Evolutionary conservation across 2,329 filamentous ascomycete species (phyloP), one percentile per base, ranked within the genome.

Genomic region (Hypoxylon sp.): DNA sequence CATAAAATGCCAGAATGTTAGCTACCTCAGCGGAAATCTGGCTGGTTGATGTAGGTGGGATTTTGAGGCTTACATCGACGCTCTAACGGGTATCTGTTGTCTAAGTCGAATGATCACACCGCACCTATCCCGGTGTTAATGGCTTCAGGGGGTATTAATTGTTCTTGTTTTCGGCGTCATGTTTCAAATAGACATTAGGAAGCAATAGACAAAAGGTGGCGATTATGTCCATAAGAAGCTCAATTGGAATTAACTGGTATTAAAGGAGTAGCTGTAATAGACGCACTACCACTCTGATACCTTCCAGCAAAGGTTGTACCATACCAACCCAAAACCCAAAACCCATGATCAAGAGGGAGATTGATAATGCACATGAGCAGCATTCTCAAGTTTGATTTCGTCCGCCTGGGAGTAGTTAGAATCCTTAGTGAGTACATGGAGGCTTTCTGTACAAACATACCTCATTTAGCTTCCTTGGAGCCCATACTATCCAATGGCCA

Each of bases 401-500:
- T 68, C 65, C 13, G n/a, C 52, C 65, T 68, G n/a, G n/a, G 24
- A 54, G 6, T 17, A n/a, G 29, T 48, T 44, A 58, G 61, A 5
- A 39, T 17, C 11, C 15, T 10, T 19, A 21, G n/a, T 50, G 24
- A 19, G 2, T 31, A 42, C 24, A 2, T 1, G 6, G 46, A 15
- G n/a, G n/a, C 2, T 7, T 42, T 7, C 11, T 57, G 4, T 17
- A 24, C 5, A 46, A 27, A 15, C 56, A 5, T 61, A 68, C 65
- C 11, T n/a, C 13, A 32, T 10, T 62, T 10, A 68, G 11, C 17
- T 50, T 50, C 31, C 65, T 57, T 2, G 42, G 27, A 10, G 65
- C 65, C 46, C 27, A 65, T n/a, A 68, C 35, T 3, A 65, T 29
- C 65, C 65, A 68, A 21, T 47, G 48, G 19, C 62, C 56, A 6